These are phyloP conservation scores for Podaxis sp. DNA, from an alignment of 768 basidiomycete genomes.

Conservation along the genomic window DNA sequence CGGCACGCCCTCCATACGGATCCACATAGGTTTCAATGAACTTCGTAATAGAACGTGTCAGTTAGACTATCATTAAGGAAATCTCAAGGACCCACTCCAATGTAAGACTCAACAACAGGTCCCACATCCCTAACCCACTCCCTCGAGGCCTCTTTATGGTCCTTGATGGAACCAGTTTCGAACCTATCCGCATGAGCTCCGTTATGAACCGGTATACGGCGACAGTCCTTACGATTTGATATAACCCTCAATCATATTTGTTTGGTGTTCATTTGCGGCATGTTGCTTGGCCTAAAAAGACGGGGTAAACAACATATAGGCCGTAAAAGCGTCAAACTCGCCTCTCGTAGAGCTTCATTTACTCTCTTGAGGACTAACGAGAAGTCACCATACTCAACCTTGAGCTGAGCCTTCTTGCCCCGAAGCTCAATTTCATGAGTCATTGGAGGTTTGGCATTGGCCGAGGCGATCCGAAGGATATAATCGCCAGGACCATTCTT, in stretches of 20 bases:
- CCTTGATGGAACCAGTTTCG: constrained; percentile 73
- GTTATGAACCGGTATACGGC: not conserved
- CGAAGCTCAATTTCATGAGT: constrained; percentile 48
- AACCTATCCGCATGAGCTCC: constrained; percentile 46
- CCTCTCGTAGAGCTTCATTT: constrained; percentile 60
- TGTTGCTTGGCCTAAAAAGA: constrained; percentile 64
- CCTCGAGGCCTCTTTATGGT: constrained; percentile 74
- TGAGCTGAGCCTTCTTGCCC: constrained; percentile 49
- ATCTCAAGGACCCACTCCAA: constrained; percentile 48
- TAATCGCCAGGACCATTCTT: constrained; percentile 66
- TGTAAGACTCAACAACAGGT: constrained; percentile 85
- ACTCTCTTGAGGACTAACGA: constrained; percentile 53
- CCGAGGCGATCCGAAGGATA: constrained; percentile 76
- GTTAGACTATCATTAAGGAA: not conserved
- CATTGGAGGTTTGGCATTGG: constrained; percentile 36
- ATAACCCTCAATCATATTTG: constrained; percentile 73
- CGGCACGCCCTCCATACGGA: constrained; percentile 87
- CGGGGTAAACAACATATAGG: not conserved
- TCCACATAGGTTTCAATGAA: constrained; percentile 88
- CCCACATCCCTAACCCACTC: constrained; percentile 88
- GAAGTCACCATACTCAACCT: constrained; percentile 77
- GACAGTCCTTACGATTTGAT: constrained; percentile 61
- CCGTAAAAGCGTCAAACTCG: constrained; percentile 20
- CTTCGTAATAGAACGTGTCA: constrained; percentile 20
- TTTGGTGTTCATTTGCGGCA: constrained; percentile 71